Evolutionary conservation across 108 stramenopile genomes (phyloP).

Genomic region (Nitzschia putrida): DNA sequence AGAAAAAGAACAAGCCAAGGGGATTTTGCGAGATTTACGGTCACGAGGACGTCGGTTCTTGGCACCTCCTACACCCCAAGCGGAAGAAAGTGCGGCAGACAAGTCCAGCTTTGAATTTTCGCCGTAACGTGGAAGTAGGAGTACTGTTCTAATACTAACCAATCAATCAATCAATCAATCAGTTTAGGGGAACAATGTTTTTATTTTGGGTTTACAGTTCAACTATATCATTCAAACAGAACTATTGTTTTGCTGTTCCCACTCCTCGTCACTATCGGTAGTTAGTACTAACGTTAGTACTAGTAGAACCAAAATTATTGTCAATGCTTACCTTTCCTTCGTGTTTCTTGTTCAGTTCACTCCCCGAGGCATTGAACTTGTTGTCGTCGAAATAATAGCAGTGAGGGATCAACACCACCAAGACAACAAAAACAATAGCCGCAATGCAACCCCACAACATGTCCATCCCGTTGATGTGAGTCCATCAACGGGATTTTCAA

Average conservation of each 20-base stretch:
- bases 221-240: no score
- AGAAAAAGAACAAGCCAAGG: constrained; percentile 93
- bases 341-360: background rate
- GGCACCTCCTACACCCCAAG: constrained; percentile 1
- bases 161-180: no score
- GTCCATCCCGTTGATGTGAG: constrained; percentile 19
- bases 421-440: constrained; percentile 7
- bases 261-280: background rate
- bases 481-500: constrained; percentile 8
- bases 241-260: no score
- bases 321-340: background rate
- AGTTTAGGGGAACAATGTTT: no score
- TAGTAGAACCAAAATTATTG: background rate
- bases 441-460: constrained; percentile 1
- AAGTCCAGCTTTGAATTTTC: constrained; percentile 25
- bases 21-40: constrained; percentile 87
- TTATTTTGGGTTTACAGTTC: no score
- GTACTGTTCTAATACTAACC: no score
- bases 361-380: background rate
- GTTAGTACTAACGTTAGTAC: no score
- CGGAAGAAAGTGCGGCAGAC: background rate
- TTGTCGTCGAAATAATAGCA: constrained; percentile 20
- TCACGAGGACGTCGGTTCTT: constrained; percentile 23
- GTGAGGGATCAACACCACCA: constrained; percentile 2
- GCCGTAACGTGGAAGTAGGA: constrained; percentile 3